A percentile compares a stretch with the other conserved stretches of the same genome.
phyloP scores from a whole-genome alignment of 1,284 basidiomycete species.

The Puccinia hordei region DNA sequence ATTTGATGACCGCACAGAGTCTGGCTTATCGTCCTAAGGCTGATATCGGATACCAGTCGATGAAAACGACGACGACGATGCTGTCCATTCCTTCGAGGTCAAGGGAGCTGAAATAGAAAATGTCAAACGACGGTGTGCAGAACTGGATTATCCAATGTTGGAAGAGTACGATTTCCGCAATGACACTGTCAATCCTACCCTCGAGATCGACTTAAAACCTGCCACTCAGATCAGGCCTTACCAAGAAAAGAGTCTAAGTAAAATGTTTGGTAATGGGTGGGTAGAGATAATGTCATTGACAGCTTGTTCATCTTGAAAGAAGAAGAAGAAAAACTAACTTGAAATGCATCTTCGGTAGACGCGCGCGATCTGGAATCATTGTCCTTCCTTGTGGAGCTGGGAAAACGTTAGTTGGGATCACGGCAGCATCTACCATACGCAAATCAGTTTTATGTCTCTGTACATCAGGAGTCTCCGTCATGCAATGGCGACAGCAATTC shows the following conservation, averaged over 20 bases:
- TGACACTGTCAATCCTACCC: constrained; percentile 86
- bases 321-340: constrained; percentile 1
- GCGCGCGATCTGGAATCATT: constrained; percentile 95
- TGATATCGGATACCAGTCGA: constrained; percentile 64
- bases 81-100: constrained; percentile 92
- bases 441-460: constrained; percentile 98
- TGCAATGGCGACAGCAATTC: constrained; percentile 97
- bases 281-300: constrained; percentile 53
- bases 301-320: neutral
- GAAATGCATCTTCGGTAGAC: constrained; percentile 63
- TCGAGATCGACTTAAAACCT: constrained; percentile 95
- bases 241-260: constrained; percentile 92
- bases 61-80: constrained; percentile 92
- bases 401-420: constrained; percentile 97
- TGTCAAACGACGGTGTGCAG: constrained; percentile 69
- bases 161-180: constrained; percentile 98
- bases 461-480: constrained; percentile 93
- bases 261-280: constrained; percentile 98
- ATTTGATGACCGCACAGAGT: neutral
- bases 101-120: constrained; percentile 82
- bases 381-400: constrained; percentile 98
- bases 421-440: constrained; percentile 98
- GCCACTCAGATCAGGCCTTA: constrained; percentile 94
- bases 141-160: constrained; percentile 90
- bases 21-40: neutral